phyloP scores from a whole-genome alignment of 1,139 yeast genomes.

The Komagataea norvegica region DNA sequence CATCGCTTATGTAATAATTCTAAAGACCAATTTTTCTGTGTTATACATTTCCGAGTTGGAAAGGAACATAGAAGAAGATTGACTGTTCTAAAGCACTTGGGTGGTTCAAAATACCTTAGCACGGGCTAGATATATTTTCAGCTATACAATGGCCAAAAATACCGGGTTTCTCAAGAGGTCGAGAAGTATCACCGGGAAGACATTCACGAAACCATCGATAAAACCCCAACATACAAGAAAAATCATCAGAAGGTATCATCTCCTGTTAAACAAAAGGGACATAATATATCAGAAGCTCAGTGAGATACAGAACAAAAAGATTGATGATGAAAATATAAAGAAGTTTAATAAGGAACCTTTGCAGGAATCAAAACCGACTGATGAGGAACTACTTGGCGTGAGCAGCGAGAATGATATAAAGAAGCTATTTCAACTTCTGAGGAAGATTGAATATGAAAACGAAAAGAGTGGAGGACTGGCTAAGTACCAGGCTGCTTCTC shows the following conservation, averaged over 20 bases:
- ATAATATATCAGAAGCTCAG: constrained; percentile 33
- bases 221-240: constrained; percentile 67
- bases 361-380: constrained; percentile 17
- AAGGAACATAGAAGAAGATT: no score
- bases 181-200: constrained; percentile 36
- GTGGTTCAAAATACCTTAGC: no score
- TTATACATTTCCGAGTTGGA: no score
- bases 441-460: constrained; percentile 56
- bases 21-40: neutral
- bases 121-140: no score
- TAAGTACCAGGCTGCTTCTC: constrained; percentile 82
- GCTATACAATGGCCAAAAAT: constrained; percentile 12
- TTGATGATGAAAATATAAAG: constrained; percentile 31
- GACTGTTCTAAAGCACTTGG: no score
- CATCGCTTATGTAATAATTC: constrained; percentile 15
- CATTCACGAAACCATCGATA: constrained; percentile 33
- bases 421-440: constrained; percentile 34
- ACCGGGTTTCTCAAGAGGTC: constrained; percentile 28
- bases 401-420: constrained; percentile 14
- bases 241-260: constrained; percentile 65
- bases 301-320: constrained; percentile 16
- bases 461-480: constrained; percentile 62
- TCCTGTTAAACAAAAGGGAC: constrained; percentile 48
- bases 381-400: constrained; percentile 18
- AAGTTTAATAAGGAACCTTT: constrained; percentile 13